Conservation (phyloP, 106 monocot species). For the Dendrobium huoshanense region DNA sequence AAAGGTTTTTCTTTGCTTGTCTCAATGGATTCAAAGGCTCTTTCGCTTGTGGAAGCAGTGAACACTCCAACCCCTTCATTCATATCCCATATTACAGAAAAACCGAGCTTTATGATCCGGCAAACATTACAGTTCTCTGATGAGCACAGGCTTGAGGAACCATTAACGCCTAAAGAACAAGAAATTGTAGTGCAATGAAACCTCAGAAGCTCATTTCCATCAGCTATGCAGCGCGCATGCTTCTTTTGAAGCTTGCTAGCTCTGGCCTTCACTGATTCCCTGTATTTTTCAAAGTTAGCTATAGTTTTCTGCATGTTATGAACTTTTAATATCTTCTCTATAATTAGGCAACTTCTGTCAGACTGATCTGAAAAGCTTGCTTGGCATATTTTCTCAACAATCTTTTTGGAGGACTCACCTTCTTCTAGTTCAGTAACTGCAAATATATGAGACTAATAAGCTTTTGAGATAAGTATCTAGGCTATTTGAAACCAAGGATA, state of each 20-base stretch:
- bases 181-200: conserved; percentile 53
- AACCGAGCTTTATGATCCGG: conserved; percentile 56
- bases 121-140: conserved; percentile 42
- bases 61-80: conserved; percentile 36
- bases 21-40: conserved; percentile 39
- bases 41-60: conserved; percentile 57
- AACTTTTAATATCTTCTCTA: conserved; percentile 78
- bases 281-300: conserved; percentile 63
- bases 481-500: too few species aligned
- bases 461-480: too few species aligned
- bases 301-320: conserved; percentile 62
- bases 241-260: conserved; percentile 47
- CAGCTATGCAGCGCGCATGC: conserved; percentile 74
- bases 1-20: not conserved
- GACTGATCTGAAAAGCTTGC: conserved; percentile 68
- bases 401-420: conserved; percentile 69
- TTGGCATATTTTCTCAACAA: conserved; percentile 83
- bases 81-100: conserved; percentile 11
- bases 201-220: conserved; percentile 86
- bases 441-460: not conserved
- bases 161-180: conserved; percentile 58
- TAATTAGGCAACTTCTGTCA: conserved; percentile 30
- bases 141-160: conserved; percentile 40
- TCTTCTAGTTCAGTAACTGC: conserved; percentile 63
- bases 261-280: conserved; percentile 42